phyloP scores from a whole-genome alignment of 225 moss, liverwort and hornwort species.

The Pleurozium schreberi region DNA sequence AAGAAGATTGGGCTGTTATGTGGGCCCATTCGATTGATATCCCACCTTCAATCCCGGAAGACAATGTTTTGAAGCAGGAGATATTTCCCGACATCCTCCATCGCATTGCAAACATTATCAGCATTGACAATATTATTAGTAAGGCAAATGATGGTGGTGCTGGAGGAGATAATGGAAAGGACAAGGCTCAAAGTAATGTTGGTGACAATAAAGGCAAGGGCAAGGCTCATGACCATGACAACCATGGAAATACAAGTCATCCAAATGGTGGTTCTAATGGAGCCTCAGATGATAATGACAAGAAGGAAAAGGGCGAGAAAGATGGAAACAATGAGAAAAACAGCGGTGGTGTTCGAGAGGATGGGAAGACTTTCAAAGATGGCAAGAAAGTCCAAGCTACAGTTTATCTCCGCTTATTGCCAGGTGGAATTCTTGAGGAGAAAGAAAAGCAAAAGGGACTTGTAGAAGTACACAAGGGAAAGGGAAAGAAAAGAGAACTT shows the following conservation, averaged over 20 bases:
- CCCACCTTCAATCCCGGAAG: rapidly evolving
- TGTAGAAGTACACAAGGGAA: no score
- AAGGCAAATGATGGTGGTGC: not conserved
- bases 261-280: no score
- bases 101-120: not conserved
- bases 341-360: rapidly evolving
- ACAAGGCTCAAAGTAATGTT: not conserved
- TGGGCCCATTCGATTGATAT: not conserved
- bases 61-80: not conserved
- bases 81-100: not conserved
- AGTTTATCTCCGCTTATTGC: not conserved
- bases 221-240: no score
- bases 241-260: no score
- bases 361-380: not conserved
- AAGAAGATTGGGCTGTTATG: not conserved
- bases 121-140: not conserved
- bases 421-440: not conserved
- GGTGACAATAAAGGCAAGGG: not conserved
- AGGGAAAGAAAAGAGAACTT: not conserved
- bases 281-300: no score
- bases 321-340: not conserved
- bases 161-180: not conserved
- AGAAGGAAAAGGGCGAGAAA: rapidly evolving
- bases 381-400: not conserved
- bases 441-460: not conserved